Evolutionary conservation across 2,329 filamentous ascomycete species (phyloP).

Genomic region (Colletotrichum eremochloae): DNA sequence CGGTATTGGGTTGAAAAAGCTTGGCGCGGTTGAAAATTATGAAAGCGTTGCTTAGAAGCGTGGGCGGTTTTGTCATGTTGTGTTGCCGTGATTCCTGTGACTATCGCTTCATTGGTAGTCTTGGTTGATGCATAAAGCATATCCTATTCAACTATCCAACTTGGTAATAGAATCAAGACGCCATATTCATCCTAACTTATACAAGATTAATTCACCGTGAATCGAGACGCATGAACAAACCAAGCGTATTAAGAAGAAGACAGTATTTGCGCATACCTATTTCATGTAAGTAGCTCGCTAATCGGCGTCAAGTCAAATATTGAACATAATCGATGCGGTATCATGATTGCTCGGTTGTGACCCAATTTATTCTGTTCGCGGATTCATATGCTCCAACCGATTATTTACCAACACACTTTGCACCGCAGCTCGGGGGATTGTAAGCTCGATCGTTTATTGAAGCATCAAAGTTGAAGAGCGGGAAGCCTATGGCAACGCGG

Average conservation of each 20-base stretch:
- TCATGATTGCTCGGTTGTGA: no score
- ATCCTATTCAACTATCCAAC: background rate
- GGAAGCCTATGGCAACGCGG: background rate
- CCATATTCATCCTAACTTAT: background rate
- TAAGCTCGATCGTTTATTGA: background rate
- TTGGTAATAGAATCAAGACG: fast-evolving
- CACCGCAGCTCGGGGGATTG: background rate
- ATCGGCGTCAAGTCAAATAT: no score
- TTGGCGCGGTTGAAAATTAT: no score
- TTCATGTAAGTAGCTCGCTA: no score
- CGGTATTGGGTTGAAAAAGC: background rate
- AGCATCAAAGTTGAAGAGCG: background rate
- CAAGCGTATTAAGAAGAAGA: no score
- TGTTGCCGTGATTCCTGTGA: background rate
- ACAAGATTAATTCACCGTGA: no score
- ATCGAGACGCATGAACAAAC: no score
- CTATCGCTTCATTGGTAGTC: background rate
- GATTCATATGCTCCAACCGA: no score
- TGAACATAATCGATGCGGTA: no score
- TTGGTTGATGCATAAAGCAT: background rate
- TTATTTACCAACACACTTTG: no score
- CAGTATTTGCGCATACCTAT: no score
- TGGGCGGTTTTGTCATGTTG: background rate
- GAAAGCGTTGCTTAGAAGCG: conserved; percentile 1
- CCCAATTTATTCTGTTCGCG: no score